Evolutionary conservation across 176 grass and related monocot genomes (phyloP), one percentile per base, ranked within the genome.

Genomic region (Musa troglodytarum): DNA sequence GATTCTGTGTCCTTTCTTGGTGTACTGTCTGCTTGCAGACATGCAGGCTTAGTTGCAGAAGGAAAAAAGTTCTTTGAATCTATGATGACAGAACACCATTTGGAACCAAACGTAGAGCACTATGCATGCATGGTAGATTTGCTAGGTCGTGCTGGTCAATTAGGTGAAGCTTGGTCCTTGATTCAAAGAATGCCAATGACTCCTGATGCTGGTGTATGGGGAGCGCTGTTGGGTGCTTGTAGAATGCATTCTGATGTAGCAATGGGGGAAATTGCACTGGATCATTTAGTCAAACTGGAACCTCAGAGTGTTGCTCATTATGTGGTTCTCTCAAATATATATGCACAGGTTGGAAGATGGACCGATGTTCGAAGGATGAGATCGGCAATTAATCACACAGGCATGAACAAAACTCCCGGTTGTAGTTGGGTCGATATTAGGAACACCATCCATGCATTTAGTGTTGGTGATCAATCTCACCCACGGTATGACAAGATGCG

Each of bases 51-150:
- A 53, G 85, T 96, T 87, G 73, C 80, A 15, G 85, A 90, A 86
- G 93, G 87, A 21, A 72, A 29, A 50, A 59, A 49, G 51, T 71
- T 83, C n/a, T 96, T 96, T 81, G 61, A 23, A 52, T 86, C 82
- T 5, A 92, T 92, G 78, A 81, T 58, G 72, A 72, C 81, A 13
- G 65, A 86, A 79, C 76, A 86, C 19, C 55, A 52, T 10, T 72
- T 89, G 21, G 69, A 14, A 71, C 89, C 89, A 69, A 78, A 88
- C 61, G 25, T 92, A 0, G 85, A 92, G 43, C 93, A 96, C 69
- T 92, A 87, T 80, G 89, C 93, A 54, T 92, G 89, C 79, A 88
- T 96, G 93, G 89, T 92, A 49, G 93, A 96, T 70, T 85, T 96
- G 72, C 85, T 96, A 13, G 93, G 89, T 28, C 85, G 87, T 65